Evolutionary conservation across 108 stramenopile species (phyloP), one percentile per base, ranked within the genome.

Genomic region (Nitzschia putrida): DNA sequence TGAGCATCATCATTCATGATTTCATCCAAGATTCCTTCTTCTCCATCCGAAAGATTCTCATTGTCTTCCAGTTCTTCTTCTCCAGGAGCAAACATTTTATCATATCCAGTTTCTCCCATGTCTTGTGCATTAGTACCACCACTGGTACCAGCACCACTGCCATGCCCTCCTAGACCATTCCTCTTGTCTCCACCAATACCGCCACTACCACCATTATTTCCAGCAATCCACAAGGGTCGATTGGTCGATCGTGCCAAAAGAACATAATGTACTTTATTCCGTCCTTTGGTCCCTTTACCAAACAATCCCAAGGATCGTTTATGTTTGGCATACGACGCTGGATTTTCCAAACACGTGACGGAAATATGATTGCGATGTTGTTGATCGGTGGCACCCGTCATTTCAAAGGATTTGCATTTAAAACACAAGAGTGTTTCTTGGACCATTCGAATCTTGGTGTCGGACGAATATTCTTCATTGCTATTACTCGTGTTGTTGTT

Each of bases 191-290:
- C n/a, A n/a, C n/a, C n/a, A 25, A 2, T 24, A 0, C 57, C 60
- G 29, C 72, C 58, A 37, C 53, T 26, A 57, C 55, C 29, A 20
- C 40, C 40, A n/a, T 65, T 45, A 49, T 29, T n/a, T n/a, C n/a
- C n/a, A n/a, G n/a, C n/a, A n/a, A n/a, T n/a, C 9, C 83, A 55
- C 52, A 93, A 57, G 5, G 88, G 87, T 8, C 78, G 71, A 59
- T 93, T 93, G 34, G 91, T 90, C 16, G 83, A 85, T 24, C 91
- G 71, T 21, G 88, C 80, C 18, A 90, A 56, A n/a, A 89, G 64
- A 11, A 90, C 80, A 41, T 87, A 93, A 34, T 85, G 69, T 37
- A 87, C 50, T 52, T 93, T 93, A 55, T 90, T 86, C 14, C 86
- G 58, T 18, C 77, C 78, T 49, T 88, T 83, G 60, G 78, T 82